These are phyloP conservation scores for Podaxis sp. DNA, from an alignment of 768 basidiomycete species.

Conservation along the genomic window DNA sequence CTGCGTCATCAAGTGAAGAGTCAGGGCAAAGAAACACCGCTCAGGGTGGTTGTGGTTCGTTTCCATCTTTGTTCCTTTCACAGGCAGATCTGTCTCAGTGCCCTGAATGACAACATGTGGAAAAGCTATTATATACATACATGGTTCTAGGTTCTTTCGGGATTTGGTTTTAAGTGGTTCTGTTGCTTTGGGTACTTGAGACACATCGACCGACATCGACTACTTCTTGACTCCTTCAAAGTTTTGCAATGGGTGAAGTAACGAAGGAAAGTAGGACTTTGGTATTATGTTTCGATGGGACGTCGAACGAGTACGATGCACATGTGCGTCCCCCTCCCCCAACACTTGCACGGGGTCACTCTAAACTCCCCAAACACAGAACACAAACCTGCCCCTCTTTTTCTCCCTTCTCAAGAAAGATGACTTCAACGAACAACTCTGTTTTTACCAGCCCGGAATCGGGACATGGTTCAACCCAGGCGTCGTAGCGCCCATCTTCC, in stretches of 20 bases:
- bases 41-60: too few species aligned
- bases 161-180: too few species aligned
- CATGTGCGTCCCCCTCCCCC: conserved; percentile 28
- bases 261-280: conserved; percentile 35
- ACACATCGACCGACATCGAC: not conserved
- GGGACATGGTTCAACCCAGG: conserved; percentile 58
- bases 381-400: conserved; percentile 69
- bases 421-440: conserved; percentile 47
- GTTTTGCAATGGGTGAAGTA: not conserved
- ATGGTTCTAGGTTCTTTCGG: too few species aligned
- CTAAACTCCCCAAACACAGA: conserved; percentile 26
- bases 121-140: too few species aligned
- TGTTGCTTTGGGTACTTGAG: too few species aligned
- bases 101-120: too few species aligned
- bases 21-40: too few species aligned
- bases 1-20: too few species aligned
- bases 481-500: conserved; percentile 56
- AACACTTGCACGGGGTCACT: not conserved
- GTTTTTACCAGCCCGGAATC: conserved; percentile 65
- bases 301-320: conserved; percentile 45
- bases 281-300: conserved; percentile 71
- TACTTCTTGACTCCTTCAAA: not conserved
- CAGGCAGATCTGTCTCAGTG: too few species aligned
- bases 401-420: conserved; percentile 66
- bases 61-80: too few species aligned